A percentile compares a stretch with the other conserved stretches of the same genome.
Evolutionary conservation across 768 basidiomycete genomes (phyloP).

Genomic region (Cystoderma amianthinum): DNA sequence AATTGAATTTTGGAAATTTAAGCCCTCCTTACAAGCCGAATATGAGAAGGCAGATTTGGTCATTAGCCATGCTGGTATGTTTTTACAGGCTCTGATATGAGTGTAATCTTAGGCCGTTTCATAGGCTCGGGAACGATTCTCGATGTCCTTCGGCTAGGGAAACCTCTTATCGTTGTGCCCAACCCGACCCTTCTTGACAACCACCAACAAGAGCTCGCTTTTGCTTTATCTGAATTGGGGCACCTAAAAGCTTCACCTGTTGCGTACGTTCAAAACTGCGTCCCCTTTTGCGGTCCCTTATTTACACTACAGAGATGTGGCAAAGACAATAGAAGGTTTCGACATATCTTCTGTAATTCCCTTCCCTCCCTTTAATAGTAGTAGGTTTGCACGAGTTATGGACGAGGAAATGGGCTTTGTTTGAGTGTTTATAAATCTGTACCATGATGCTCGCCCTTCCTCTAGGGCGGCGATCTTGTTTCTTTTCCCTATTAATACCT

Average conservation of each 20-base stretch:
- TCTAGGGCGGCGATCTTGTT: not conserved
- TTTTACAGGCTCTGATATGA: not conserved
- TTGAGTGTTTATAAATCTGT: constrained; percentile 15
- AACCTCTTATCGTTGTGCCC: constrained; percentile 81
- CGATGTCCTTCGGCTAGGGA: constrained; percentile 70
- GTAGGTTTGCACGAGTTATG: constrained; percentile 57
- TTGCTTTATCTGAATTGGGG: constrained; percentile 48
- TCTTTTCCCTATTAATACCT: not conserved
- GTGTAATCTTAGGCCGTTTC: not conserved
- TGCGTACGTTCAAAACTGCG: constrained; percentile 43
- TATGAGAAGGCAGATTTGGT: constrained; percentile 68
- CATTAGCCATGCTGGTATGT: constrained; percentile 89
- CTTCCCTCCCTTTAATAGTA: constrained; percentile 66
- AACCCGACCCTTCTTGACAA: constrained; percentile 87
- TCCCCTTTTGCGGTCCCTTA: not conserved
- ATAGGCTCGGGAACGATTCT: constrained; percentile 93
- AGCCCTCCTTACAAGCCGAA: constrained; percentile 60
- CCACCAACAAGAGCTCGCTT: constrained; percentile 88
- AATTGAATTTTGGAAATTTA: constrained; percentile 70
- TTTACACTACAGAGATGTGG: constrained; percentile 36
- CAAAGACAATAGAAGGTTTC: constrained; percentile 44
- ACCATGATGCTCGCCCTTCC: not conserved
- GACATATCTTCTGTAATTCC: constrained; percentile 36
- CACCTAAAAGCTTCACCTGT: constrained; percentile 53
- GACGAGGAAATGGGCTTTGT: constrained; percentile 78